These are phyloP conservation scores for Gastrodia elata DNA, from an alignment of 106 monocot species.

Conservation along the genomic window DNA sequence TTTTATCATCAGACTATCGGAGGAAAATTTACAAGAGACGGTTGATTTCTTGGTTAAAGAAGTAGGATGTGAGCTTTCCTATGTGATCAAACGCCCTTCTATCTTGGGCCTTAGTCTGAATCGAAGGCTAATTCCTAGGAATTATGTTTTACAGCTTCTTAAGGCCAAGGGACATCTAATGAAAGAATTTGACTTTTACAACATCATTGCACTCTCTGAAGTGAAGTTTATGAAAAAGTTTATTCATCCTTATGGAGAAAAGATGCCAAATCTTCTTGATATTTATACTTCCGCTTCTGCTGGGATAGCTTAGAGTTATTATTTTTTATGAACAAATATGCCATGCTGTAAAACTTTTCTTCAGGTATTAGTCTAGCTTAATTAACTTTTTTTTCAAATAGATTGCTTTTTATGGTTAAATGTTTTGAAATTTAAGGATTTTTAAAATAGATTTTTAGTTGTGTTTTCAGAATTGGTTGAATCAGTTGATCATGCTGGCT, in stretches of 20 bases:
- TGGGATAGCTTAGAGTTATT: background rate
- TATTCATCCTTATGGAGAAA: background rate
- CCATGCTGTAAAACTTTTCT: no score
- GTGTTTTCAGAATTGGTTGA: no score
- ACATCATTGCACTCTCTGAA: background rate
- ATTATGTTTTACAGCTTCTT: slow-evolving; percentile 1
- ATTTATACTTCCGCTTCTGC: slow-evolving; percentile 1
- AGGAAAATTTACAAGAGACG: slow-evolving; percentile 4
- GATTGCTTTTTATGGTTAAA: no score
- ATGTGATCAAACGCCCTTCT: background rate
- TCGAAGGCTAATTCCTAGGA: slow-evolving; percentile 9
- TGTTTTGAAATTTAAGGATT: no score
- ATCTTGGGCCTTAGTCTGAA: slow-evolving; percentile 7
- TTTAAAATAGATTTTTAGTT: no score
- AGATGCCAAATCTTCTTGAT: slow-evolving; percentile 1
- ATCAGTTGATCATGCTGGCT: no score
- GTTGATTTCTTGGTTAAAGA: background rate
- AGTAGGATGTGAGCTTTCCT: background rate
- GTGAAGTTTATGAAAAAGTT: background rate
- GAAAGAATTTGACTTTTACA: background rate
- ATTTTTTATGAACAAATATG: background rate
- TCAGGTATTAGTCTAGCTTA: no score
- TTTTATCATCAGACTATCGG: background rate
- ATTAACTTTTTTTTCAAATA: no score
- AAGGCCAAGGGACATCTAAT: background rate